Percentiles rank a stretch among this genome's conserved stretches.
These are phyloP conservation scores for Suhomyces bokatorum DNA, from an alignment of 1,139 yeast genomes.

Conservation along the genomic window DNA sequence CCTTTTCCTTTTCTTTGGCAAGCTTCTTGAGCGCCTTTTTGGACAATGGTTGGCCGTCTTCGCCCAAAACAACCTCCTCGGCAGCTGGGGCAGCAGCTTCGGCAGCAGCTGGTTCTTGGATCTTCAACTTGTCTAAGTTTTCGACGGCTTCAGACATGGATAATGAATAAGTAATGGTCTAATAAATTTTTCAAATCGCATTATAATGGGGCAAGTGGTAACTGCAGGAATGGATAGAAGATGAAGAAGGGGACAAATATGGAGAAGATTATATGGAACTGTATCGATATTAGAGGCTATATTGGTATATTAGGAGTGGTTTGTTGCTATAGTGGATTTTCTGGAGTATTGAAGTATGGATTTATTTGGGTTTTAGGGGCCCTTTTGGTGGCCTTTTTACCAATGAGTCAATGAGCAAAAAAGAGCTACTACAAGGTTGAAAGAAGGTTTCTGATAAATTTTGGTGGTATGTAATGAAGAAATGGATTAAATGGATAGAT, in stretches of 20 bases:
- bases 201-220: background rate
- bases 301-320: too few species aligned
- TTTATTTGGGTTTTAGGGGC: too few species aligned
- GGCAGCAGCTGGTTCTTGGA: conserved; percentile 22
- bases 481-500: too few species aligned
- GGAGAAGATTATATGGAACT: too few species aligned
- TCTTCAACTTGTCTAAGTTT: conserved; percentile 34
- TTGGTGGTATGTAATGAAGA: too few species aligned
- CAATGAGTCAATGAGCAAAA: too few species aligned
- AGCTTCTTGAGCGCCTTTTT: conserved; percentile 94
- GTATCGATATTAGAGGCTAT: too few species aligned
- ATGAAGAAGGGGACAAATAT: too few species aligned
- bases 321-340: too few species aligned
- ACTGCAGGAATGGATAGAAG: background rate
- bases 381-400: too few species aligned
- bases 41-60: conserved; percentile 92
- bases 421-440: too few species aligned
- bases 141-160: conserved; percentile 37
- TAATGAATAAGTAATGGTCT: background rate
- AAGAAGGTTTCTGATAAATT: background rate
- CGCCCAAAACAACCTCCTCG: conserved; percentile 52
- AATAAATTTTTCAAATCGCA: conserved; percentile 7
- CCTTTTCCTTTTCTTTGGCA: conserved; percentile 91
- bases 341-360: too few species aligned
- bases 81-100: conserved; percentile 19